These are phyloP conservation scores for Paspalum notatum DNA, from an alignment of 176 grass and related monocot genomes.

Conservation along the genomic window DNA sequence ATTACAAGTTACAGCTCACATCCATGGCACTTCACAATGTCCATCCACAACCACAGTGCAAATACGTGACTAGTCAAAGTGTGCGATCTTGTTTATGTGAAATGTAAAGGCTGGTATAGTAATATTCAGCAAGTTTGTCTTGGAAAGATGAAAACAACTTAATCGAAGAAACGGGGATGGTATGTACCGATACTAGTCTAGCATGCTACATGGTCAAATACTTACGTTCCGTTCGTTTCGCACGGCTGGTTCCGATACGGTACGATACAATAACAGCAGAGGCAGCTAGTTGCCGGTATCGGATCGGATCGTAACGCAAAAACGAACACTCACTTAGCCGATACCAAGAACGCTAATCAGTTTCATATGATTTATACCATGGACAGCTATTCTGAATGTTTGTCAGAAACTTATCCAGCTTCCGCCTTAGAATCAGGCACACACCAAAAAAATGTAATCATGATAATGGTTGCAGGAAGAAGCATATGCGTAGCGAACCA, in stretches of 20 bases:
- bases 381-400: background rate
- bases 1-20: slow-evolving; percentile 9
- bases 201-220: slow-evolving; percentile 17
- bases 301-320: no score
- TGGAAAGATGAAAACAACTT: slow-evolving; percentile 25
- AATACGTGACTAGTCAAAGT: background rate
- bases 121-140: slow-evolving; percentile 29
- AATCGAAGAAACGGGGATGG: slow-evolving; percentile 11
- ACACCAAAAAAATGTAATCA: background rate
- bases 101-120: slow-evolving; percentile 11
- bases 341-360: background rate
- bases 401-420: background rate
- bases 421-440: background rate
- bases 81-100: slow-evolving; percentile 1
- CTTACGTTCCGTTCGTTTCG: no score
- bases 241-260: no score
- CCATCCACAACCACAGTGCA: slow-evolving; percentile 16
- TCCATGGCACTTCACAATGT: slow-evolving; percentile 29
- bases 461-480: background rate
- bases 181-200: slow-evolving; percentile 17
- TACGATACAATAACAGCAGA: no score
- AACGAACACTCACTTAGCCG: background rate
- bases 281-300: no score
- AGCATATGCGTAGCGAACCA: background rate
- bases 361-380: background rate